Evolutionary conservation across 1,284 basidiomycete species (phyloP).

Genomic region (Gymnopus androsaceus): DNA sequence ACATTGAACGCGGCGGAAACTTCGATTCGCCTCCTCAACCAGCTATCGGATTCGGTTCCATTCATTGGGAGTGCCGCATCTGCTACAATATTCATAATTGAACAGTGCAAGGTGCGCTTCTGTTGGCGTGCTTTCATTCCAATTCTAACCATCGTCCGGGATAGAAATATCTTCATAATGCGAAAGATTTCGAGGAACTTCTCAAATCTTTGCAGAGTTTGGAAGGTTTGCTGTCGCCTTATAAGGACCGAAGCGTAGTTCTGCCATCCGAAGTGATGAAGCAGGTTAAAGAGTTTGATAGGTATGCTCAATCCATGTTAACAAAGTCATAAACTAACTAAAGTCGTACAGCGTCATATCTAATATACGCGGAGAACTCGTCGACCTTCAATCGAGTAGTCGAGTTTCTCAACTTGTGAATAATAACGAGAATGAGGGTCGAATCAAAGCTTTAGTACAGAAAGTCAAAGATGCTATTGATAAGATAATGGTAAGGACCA

Average conservation of each 20-base stretch:
- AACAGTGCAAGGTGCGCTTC: background rate
- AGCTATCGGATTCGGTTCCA: conserved; percentile 1
- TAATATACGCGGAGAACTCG: background rate
- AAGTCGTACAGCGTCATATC: background rate
- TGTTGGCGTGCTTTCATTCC: no score
- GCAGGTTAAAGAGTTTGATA: background rate
- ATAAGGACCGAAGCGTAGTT: background rate
- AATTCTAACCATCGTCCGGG: background rate
- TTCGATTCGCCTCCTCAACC: background rate
- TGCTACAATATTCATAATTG: conserved; percentile 1
- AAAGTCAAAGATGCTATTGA: conserved; percentile 2
- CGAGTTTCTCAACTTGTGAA: background rate
- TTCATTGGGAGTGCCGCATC: conserved; percentile 4
- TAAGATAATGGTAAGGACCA: conserved; percentile 1
- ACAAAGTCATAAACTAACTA: background rate
- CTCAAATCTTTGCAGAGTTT: background rate
- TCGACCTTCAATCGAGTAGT: background rate
- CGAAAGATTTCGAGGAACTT: background rate
- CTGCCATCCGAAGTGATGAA: background rate
- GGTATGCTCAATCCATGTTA: background rate
- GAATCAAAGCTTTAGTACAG: background rate
- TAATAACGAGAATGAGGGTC: background rate
- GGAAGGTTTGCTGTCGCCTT: background rate
- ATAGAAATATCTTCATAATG: conserved; percentile 3
- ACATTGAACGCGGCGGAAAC: background rate